phyloP scores from a whole-genome alignment of 2,329 filamentous ascomycete genomes.

The Talaromyces sp. region DNA sequence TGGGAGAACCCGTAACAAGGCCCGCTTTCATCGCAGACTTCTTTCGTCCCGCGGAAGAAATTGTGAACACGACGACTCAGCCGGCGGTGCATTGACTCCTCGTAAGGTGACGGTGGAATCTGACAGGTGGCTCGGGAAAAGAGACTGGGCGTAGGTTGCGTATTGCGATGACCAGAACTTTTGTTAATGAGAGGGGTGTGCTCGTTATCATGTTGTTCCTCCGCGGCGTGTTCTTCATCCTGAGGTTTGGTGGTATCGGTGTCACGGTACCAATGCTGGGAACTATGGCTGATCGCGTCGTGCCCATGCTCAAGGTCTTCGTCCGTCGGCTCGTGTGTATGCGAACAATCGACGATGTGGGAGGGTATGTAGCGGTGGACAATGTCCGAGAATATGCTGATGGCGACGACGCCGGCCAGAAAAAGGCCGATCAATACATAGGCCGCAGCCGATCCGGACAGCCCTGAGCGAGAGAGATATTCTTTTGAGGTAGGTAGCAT shows the following conservation, averaged over 20 bases:
- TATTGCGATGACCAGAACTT: constrained; percentile 16
- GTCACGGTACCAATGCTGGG: constrained; percentile 17
- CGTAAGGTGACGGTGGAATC: constrained; percentile 14
- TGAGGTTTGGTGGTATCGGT: background rate
- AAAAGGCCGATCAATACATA: constrained; percentile 43
- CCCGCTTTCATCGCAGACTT: constrained; percentile 51
- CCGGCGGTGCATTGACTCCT: constrained; percentile 29
- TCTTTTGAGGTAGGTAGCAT: constrained; percentile 83
- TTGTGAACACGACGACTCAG: constrained; percentile 40
- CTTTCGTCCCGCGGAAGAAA: constrained; percentile 45
- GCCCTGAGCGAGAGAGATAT: constrained; percentile 66
- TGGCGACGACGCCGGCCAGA: constrained; percentile 41
- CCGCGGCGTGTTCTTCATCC: constrained; percentile 10
- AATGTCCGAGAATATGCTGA: constrained; percentile 39
- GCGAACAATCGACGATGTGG: constrained; percentile 45
- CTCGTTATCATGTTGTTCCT: constrained; percentile 17
- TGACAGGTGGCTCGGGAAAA: constrained; percentile 10
- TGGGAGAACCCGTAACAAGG: constrained; percentile 59
- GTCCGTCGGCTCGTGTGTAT: constrained; percentile 36
- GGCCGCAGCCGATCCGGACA: constrained; percentile 59
- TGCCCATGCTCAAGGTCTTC: constrained; percentile 28
- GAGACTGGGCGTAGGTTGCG: constrained; percentile 10
- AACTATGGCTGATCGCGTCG: constrained; percentile 16
- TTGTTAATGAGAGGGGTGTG: constrained; percentile 24
- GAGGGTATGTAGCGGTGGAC: constrained; percentile 45